Base-by-base conservation (phyloP, 345 rosid genomes). In the Camelina neglecta region DNA sequence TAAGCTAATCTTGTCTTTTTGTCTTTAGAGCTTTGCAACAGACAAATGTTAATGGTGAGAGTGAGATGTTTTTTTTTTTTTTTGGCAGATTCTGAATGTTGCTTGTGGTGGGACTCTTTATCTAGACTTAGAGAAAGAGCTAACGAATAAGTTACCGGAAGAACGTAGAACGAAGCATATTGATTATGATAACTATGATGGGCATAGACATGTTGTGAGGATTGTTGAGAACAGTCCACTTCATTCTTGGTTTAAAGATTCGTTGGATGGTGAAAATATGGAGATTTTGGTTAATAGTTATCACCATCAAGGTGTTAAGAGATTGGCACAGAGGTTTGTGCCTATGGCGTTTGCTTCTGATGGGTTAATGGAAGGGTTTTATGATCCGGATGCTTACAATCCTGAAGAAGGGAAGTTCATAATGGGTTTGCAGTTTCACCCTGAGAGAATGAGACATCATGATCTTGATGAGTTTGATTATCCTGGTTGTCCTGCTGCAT, bases 41-140 rank as follows among this genome's bases (percentile, higher is more conserved):
- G 36, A 6, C 31, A 41, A 59, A 15, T 60, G 36, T 33, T 59
- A 7, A 31, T 54, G 24, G 0, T 18, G n/a, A 15, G 13, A 5
- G 0, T 18, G n/a, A 15, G 13, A 5, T 20, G 1, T 11, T n/a
- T n/a, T 35, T 0, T 8, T 16, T 24, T 24, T 26, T 33, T 60
- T 35, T 20, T 60, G 38, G 48, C 88, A 90, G 81, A 85, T 93
- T 55, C 68, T 93, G 35, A 93, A 93, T 61, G 97, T 93, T 26
- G 98, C 97, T 16, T 86, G 90, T 66, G 96, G 97, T 47, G 98
- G 98, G 58, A 82, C 89, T 51, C 93, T 93, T 55, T 87, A 87
- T 73, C 85, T 82, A 50, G 98, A 91, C 68, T 72, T 89, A 35
- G 97, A 85, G 35, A 89, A 79, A 59, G 98, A 91, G 67, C 33